Evolutionary conservation across 225 moss, liverwort and hornwort species (phyloP).

Genomic region (Thuidium tamariscinum): DNA sequence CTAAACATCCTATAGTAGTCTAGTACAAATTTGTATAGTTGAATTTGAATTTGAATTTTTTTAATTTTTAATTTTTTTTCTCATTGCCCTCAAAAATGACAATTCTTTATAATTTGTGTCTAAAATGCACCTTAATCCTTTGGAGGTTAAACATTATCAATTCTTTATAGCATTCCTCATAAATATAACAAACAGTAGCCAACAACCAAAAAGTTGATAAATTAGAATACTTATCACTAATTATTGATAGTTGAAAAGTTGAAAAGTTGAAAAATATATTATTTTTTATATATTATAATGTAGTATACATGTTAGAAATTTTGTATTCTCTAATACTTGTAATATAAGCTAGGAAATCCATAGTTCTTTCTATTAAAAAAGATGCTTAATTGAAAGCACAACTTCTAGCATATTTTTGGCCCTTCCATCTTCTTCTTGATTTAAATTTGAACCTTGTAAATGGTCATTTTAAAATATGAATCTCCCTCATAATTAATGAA

Average conservation of each 20-base stretch:
- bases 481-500: background rate
- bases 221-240: background rate
- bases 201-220: background rate
- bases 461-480: background rate
- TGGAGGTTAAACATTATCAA: no score
- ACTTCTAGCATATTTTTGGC: background rate
- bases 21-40: no score
- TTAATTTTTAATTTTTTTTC: no score
- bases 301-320: background rate
- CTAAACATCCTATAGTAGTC: no score
- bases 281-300: background rate
- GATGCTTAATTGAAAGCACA: rapidly evolving
- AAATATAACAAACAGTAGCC: no score
- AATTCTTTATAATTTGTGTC: no score
- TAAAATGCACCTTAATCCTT: no score
- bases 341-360: background rate
- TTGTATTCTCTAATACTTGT: background rate
- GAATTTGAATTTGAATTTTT: no score
- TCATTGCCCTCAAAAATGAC: no score
- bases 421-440: background rate
- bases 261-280: background rate
- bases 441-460: background rate
- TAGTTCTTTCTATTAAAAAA: background rate
- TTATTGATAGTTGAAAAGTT: background rate
- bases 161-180: no score